Percentiles rank a stretch among this genome's conserved stretches.
phyloP scores from a whole-genome alignment of 148 eudicot species.

The Beta vulgaris region DNA sequence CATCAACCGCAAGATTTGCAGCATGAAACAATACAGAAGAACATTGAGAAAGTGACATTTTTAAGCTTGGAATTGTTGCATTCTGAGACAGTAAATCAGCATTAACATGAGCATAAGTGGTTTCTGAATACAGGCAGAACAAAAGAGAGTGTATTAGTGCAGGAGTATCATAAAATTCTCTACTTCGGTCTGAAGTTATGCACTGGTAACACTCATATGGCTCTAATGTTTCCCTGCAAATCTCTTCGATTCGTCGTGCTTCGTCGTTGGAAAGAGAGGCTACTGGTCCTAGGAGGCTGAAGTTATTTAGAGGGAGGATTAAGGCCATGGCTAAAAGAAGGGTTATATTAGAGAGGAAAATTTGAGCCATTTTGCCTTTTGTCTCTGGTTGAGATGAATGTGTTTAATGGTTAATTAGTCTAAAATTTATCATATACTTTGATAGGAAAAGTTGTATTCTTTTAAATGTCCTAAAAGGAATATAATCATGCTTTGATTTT shows the following conservation, averaged over 20 bases:
- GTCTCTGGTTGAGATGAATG: not conserved
- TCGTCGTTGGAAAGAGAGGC: not conserved
- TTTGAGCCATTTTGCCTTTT: not conserved
- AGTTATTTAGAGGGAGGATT: not conserved
- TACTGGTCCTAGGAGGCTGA: not conserved
- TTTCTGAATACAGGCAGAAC: slow-evolving; percentile 12
- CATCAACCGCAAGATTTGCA: not conserved
- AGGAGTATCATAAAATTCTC: not conserved
- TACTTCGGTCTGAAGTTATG: not conserved
- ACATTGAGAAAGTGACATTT: not conserved
- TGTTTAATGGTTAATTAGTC: not conserved
- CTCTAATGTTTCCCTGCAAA: slow-evolving; percentile 10
- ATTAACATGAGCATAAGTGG: slow-evolving; percentile 9
- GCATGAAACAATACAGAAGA: slow-evolving; percentile 5
- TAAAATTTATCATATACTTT: not conserved
- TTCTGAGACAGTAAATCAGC: slow-evolving; percentile 20
- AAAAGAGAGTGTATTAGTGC: slow-evolving; percentile 1
- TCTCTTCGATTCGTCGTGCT: not conserved
- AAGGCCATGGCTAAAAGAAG: not conserved
- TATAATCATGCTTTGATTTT: not conserved
- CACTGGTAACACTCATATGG: slow-evolving; percentile 8
- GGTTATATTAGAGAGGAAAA: not conserved
- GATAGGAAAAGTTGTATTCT: too few species aligned
- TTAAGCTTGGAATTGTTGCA: not conserved
- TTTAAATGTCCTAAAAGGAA: not conserved